Evolutionary conservation across 1,139 yeast genomes (phyloP).

Genomic region (Kurtzmaniella quercitrusa): DNA sequence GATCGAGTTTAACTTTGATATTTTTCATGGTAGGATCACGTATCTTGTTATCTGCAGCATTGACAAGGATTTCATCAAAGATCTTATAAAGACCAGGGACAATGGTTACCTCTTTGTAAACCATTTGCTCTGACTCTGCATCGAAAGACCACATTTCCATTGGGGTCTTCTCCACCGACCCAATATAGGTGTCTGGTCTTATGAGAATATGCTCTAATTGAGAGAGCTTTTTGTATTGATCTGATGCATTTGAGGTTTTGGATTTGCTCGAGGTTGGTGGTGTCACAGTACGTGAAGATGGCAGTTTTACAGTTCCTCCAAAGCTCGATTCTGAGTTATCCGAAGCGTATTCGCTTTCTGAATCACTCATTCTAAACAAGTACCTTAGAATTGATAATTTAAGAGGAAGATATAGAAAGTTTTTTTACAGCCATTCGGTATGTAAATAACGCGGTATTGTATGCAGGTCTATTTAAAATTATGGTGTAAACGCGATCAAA

Average conservation of each 20-base stretch:
- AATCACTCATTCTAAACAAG: constrained; percentile 5
- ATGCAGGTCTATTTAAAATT: neutral
- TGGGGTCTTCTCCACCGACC: constrained; percentile 82
- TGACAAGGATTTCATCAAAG: constrained; percentile 94
- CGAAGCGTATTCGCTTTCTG: constrained; percentile 9
- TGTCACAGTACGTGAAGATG: constrained; percentile 1
- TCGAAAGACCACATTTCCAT: constrained; percentile 86
- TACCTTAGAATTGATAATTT: neutral
- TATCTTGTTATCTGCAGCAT: constrained; percentile 98
- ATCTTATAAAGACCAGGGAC: constrained; percentile 97
- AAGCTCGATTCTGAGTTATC: constrained; percentile 3
- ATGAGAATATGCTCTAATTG: constrained; percentile 94
- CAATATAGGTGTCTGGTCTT: constrained; percentile 97
- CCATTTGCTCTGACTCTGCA: constrained; percentile 68
- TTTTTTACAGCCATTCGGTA: constrained; percentile 1
- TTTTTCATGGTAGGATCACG: constrained; percentile 89
- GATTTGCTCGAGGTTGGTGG: neutral
- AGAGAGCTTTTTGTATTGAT: constrained; percentile 87
- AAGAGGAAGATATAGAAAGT: neutral
- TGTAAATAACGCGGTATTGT: constrained; percentile 1
- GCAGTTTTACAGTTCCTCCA: neutral
- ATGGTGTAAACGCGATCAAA: constrained; percentile 1
- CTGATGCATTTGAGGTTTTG: constrained; percentile 42
- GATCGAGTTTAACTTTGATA: constrained; percentile 74
- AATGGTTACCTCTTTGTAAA: constrained; percentile 62